Percentiles rank a stretch among this genome's conserved stretches.
Conservation (phyloP, 148 eudicot genomes). For the Rhododendron simsii region DNA sequence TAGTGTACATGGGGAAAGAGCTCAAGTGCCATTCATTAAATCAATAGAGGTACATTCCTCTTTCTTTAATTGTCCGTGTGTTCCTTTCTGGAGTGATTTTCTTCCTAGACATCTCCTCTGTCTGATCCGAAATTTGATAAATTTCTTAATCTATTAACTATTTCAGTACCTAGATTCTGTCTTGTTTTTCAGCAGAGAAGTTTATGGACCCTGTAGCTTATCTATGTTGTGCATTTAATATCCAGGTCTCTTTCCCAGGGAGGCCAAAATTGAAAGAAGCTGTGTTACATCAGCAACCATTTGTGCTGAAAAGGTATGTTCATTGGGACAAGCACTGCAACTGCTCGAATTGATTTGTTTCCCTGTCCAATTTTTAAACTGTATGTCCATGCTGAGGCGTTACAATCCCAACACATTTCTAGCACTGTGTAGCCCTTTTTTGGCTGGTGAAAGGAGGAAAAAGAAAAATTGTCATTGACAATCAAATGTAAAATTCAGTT, state of each 20-base stretch:
- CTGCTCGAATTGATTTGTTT: not conserved
- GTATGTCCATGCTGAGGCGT: not conserved
- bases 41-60: constrained; percentile 35
- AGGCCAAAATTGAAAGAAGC: constrained; percentile 47
- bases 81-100: not conserved
- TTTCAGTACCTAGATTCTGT: not conserved
- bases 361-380: not conserved
- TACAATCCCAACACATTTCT: not conserved
- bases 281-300: constrained; percentile 34
- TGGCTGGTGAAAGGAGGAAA: not conserved
- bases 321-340: not conserved
- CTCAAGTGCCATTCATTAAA: constrained; percentile 41
- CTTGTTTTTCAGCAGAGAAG: not conserved
- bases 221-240: not conserved
- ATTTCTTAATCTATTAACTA: not conserved
- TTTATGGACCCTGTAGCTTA: not conserved
- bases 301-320: constrained; percentile 41
- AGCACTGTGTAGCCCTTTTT: not conserved
- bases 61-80: not conserved
- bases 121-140: not conserved
- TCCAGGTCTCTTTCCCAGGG: constrained; percentile 51
- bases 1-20: constrained; percentile 45
- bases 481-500: not conserved
- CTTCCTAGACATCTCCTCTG: not conserved
- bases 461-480: not conserved